Evolutionary conservation across 352 stramenopile genomes (phyloP).

Genomic region (Phytophthora litchii): DNA sequence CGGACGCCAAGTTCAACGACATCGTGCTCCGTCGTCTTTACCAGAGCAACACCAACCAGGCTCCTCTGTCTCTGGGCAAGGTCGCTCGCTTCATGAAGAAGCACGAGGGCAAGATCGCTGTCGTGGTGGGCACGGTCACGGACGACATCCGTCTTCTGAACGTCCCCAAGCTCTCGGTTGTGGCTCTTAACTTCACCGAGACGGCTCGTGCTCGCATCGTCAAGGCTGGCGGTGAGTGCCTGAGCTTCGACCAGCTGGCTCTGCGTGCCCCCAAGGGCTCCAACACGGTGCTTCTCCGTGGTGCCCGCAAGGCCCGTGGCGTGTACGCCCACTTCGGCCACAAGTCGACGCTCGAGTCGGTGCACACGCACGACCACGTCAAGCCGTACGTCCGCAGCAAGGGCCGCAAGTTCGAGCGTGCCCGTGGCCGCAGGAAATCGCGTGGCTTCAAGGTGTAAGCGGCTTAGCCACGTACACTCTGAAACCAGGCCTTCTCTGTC

Average conservation of each 20-base stretch:
- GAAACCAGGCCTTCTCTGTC: slow-evolving; percentile 44
- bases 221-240: slow-evolving; percentile 97
- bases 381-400: slow-evolving; percentile 99
- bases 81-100: slow-evolving; percentile 98
- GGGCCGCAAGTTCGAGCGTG: slow-evolving; percentile 99
- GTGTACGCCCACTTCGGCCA: slow-evolving; percentile 99
- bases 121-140: slow-evolving; percentile 98
- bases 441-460: slow-evolving; percentile 99
- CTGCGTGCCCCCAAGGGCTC: slow-evolving; percentile 96
- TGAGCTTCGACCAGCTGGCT: slow-evolving; percentile 99
- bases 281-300: slow-evolving; percentile 99
- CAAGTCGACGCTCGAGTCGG: slow-evolving; percentile 96
- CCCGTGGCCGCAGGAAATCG: slow-evolving; percentile 98
- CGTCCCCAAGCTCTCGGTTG: slow-evolving; percentile 96
- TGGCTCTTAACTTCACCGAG: slow-evolving; percentile 98
- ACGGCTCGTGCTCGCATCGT: slow-evolving; percentile 97
- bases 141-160: slow-evolving; percentile 98
- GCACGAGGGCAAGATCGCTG: slow-evolving; percentile 98
- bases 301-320: slow-evolving; percentile 96
- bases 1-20: slow-evolving; percentile 98
- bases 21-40: slow-evolving; percentile 99
- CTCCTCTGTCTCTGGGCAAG: slow-evolving; percentile 96
- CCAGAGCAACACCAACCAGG: slow-evolving; percentile 99
- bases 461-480: slow-evolving; percentile 31
- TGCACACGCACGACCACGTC: slow-evolving; percentile 98